Evolutionary conservation across 176 grass and related monocot species (phyloP), one percentile per base, ranked within the genome.

Genomic region (Triticum monococcum): DNA sequence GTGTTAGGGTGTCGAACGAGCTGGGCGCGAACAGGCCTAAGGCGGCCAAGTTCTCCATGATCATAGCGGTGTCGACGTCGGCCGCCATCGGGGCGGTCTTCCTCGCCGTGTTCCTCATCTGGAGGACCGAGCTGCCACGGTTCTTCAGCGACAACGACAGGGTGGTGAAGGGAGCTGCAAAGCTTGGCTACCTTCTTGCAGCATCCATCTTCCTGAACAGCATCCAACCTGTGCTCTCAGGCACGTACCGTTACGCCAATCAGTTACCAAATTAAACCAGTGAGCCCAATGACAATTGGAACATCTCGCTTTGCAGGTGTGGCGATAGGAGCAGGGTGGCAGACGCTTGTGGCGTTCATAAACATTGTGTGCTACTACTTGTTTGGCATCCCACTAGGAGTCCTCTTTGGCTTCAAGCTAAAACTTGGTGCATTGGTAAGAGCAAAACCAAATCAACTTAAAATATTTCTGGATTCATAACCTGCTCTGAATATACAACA

Each of bases 1-100:
- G 97, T 64, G 97, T 99, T 43, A 83, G 94, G 66, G 97, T 99
- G 72, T 95, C 97, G 2, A 99, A 99, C 80, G 97, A 99, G 85
- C 90, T 99, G 0, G 97, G 97, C 25, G 97, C 92, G 13, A 95
- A 95, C 62, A 79, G 46, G 12, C 90, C 97, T 0, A 92, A 88
- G 82, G 89, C 89, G 50, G 97, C 97, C 17, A 96, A 91, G 72
- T 96, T 96, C 80, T 75, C 97, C 3, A 91, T 99, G 79, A 23
- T 85, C 43, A 46, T 96, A n/a, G 86, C 89, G 12, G 92, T 96
- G 4, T 82, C 33, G 46, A 99, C 94, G 16, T 99, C 97, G 9
- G 77, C 86, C 22, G 73, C 87, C 43, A 68, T 96, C 22, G 94
- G 97, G 7, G 13, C 60, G 16, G 43, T 94, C 40, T 92, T 99